These are phyloP conservation scores for Dipteronia sinensis DNA, from an alignment of 345 rosid genomes.

Conservation along the genomic window DNA sequence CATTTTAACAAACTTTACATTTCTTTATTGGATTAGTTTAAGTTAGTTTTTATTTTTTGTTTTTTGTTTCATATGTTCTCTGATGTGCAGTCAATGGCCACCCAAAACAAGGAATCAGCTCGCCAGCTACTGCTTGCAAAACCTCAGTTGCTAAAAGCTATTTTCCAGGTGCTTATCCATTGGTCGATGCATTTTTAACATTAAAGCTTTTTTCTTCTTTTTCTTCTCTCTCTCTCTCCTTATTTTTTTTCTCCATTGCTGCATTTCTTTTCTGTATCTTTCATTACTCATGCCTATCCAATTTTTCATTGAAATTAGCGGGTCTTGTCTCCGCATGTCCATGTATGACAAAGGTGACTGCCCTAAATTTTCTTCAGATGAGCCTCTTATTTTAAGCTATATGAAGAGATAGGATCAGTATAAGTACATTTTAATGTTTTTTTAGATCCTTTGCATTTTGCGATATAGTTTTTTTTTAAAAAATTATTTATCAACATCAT, in stretches of 20 bases:
- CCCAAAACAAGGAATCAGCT: slow-evolving; percentile 71
- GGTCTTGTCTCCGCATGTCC: neutral
- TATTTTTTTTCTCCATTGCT: neutral
- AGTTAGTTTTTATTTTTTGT: neutral
- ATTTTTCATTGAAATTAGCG: neutral
- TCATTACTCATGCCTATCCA: neutral
- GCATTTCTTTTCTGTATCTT: neutral
- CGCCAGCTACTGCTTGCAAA: slow-evolving; percentile 70
- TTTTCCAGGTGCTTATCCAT: slow-evolving; percentile 67
- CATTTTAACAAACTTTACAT: slow-evolving; percentile 9
- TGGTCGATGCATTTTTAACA: neutral
- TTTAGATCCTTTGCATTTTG: neutral
- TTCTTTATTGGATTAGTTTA: slow-evolving; percentile 14
- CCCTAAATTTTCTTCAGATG: neutral
- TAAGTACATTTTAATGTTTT: neutral
- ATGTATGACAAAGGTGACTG: neutral
- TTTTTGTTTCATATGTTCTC: neutral
- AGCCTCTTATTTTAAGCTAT: neutral
- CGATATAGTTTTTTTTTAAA: neutral
- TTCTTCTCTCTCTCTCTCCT: neutral
- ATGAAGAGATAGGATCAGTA: neutral
- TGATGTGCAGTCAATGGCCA: slow-evolving; percentile 64
- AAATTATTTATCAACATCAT: neutral
- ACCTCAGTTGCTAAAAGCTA: slow-evolving; percentile 82
- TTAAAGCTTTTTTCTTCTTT: neutral